Conservation (phyloP, 1,284 basidiomycete species). For the Naganishia cerealis region DNA sequence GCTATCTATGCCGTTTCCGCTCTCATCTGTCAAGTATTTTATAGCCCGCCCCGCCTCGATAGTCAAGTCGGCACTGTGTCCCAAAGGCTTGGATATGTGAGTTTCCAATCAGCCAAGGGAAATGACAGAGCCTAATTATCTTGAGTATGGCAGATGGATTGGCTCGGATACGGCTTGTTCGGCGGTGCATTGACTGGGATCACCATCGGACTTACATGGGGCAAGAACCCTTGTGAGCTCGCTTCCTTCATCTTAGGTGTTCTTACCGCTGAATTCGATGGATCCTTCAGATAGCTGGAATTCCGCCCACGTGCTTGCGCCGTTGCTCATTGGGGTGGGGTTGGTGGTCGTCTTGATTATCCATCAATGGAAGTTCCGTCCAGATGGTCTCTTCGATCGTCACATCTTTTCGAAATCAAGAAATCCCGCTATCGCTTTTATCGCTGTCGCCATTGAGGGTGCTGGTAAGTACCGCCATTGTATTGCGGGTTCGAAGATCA, state of each 20-base stretch:
- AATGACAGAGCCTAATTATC: neutral
- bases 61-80: constrained; percentile 14
- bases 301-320: constrained; percentile 22
- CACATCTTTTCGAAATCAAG: constrained; percentile 24
- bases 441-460: constrained; percentile 21
- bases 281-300: constrained; percentile 11
- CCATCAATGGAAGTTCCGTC: constrained; percentile 21
- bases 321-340: constrained; percentile 19
- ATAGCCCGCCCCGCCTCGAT: constrained; percentile 18
- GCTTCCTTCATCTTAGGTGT: neutral
- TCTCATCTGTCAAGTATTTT: constrained; percentile 17
- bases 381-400: constrained; percentile 18
- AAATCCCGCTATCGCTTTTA: constrained; percentile 17
- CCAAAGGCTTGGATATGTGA: constrained; percentile 13
- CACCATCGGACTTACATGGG: constrained; percentile 24
- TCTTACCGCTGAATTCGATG: neutral
- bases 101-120: neutral
- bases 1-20: constrained; percentile 18
- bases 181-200: neutral
- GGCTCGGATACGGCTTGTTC: constrained; percentile 24
- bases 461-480: constrained; percentile 5
- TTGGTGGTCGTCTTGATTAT: constrained; percentile 4
- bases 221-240: constrained; percentile 27
- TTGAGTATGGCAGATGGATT: constrained; percentile 15
- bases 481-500: neutral